A percentile compares a stretch with the other conserved stretches of the same genome.
These are phyloP conservation scores for Mucor piriformis DNA, from an alignment of 371 early-diverging fungal species.

Conservation along the genomic window DNA sequence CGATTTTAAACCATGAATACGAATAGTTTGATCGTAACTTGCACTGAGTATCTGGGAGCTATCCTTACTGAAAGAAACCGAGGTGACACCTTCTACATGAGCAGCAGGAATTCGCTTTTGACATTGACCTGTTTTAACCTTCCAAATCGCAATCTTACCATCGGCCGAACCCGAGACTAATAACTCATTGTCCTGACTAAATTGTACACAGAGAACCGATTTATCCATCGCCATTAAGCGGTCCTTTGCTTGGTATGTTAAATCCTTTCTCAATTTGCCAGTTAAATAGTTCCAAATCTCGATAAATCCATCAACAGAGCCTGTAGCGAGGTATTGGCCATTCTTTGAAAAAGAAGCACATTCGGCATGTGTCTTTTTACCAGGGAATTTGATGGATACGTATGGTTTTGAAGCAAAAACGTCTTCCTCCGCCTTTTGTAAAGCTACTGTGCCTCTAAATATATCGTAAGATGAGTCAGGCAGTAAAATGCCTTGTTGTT, in stretches of 20 bases:
- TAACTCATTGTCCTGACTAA: conserved; percentile 75
- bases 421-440: conserved; percentile 72
- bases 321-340: conserved; percentile 85
- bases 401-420: conserved; percentile 57
- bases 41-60: conserved; percentile 75
- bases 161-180: conserved; percentile 87
- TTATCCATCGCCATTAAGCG: conserved; percentile 87
- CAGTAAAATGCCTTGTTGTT: conserved; percentile 74
- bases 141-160: conserved; percentile 90
- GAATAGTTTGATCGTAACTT: conserved; percentile 79
- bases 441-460: conserved; percentile 68
- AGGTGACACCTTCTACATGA: conserved; percentile 84
- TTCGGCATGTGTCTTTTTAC: conserved; percentile 82
- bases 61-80: conserved; percentile 75
- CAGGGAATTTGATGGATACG: conserved; percentile 69
- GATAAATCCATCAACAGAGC: conserved; percentile 91
- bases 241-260: conserved; percentile 84
- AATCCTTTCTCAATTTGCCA: conserved; percentile 86
- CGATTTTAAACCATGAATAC: conserved; percentile 87
- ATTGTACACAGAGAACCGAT: conserved; percentile 76
- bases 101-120: conserved; percentile 76
- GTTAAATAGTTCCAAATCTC: conserved; percentile 93
- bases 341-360: conserved; percentile 78
- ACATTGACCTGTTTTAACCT: conserved; percentile 75
- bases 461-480: conserved; percentile 74